Evolutionary conservation across 805 yeast species (phyloP).

Genomic region (Hemisphaericaspora nanyangensis): DNA sequence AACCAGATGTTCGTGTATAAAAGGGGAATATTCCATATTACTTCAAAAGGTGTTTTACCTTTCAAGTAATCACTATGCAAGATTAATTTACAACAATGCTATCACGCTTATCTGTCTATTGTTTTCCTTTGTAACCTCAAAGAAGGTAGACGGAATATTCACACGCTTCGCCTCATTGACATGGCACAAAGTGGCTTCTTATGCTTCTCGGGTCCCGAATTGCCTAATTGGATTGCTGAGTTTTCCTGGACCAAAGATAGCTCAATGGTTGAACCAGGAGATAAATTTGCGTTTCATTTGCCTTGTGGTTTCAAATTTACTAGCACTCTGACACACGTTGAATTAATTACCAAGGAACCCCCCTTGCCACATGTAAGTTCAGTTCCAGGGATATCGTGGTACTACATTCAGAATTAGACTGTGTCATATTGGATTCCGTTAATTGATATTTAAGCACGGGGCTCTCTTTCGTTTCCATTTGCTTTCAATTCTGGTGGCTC

Average conservation of each 20-base stretch:
- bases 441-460: conserved; percentile 13
- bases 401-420: conserved; percentile 14
- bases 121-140: no score
- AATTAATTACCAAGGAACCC: conserved; percentile 9
- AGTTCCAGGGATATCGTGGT: conserved; percentile 13
- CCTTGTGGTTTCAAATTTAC: conserved; percentile 25
- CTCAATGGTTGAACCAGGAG: conserved; percentile 16
- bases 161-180: conserved; percentile 16
- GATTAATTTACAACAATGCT: no score
- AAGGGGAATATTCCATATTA: no score
- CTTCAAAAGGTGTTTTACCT: no score
- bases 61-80: no score
- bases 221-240: conserved; percentile 16
- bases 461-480: conserved; percentile 16
- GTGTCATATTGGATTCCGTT: conserved; percentile 14
- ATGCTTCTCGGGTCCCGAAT: not conserved
- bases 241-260: conserved; percentile 20
- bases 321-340: conserved; percentile 8
- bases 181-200: conserved; percentile 18
- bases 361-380: conserved; percentile 21
- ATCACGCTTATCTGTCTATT: no score
- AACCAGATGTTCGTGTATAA: no score
- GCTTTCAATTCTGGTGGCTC: conserved; percentile 19
- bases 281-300: conserved; percentile 22
- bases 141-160: conserved; percentile 6